phyloP scores from a whole-genome alignment of 73 alveolate species.

The Paraurostyla sp. region DNA sequence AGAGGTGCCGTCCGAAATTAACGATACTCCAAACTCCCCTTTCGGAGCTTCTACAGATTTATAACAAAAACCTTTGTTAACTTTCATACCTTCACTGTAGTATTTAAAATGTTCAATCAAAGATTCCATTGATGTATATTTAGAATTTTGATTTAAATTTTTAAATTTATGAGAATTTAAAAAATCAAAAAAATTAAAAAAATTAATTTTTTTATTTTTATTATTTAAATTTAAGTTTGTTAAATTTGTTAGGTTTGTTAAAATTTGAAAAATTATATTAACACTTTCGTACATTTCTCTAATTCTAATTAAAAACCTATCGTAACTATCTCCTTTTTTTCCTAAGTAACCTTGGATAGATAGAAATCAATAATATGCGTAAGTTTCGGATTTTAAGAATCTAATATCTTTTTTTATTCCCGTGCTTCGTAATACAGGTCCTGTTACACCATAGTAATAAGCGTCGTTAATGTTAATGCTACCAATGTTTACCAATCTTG shows the following conservation, averaged over 20 bases:
- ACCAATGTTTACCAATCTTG: slow-evolving; percentile 71
- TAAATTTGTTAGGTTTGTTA: slow-evolving; percentile 19
- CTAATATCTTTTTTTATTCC: slow-evolving; percentile 64
- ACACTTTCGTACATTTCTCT: slow-evolving; percentile 66
- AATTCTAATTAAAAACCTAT: slow-evolving; percentile 63
- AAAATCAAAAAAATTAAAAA: slow-evolving; percentile 16
- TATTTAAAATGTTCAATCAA: slow-evolving; percentile 64
- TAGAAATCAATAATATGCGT: slow-evolving; percentile 43
- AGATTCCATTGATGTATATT: slow-evolving; percentile 58
- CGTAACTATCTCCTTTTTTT: slow-evolving; percentile 62
- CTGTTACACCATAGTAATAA: slow-evolving; percentile 30
- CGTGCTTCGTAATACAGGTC: slow-evolving; percentile 50
- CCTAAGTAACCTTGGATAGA: slow-evolving; percentile 61
- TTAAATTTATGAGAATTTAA: not conserved
- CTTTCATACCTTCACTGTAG: slow-evolving; percentile 58
- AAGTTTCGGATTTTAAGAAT: slow-evolving; percentile 28
- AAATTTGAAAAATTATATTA: slow-evolving; percentile 50
- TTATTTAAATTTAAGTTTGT: not conserved
- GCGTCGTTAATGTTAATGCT: not conserved
- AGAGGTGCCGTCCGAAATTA: slow-evolving; percentile 50
- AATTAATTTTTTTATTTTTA: not conserved
- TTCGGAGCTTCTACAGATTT: slow-evolving; percentile 70
- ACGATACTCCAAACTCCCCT: slow-evolving; percentile 68
- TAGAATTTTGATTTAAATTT: not conserved
- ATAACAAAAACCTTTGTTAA: slow-evolving; percentile 51